Evolutionary conservation across 768 basidiomycete species (phyloP), one percentile per base, ranked within the genome.

Genomic region (Amanita subjunquillea): DNA sequence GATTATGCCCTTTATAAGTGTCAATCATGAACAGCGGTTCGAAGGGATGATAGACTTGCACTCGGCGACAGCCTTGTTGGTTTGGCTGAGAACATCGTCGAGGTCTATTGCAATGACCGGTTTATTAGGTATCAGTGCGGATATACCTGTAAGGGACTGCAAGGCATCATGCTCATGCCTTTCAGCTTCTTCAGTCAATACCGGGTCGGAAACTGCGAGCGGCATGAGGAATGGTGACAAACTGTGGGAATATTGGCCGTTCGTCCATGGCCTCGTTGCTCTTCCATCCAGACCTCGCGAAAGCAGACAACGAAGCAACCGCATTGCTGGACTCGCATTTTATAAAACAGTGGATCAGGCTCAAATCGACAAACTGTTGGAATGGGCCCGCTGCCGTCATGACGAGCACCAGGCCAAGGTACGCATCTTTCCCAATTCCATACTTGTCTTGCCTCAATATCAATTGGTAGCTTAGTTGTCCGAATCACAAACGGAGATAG

Each of bases 61-160:
- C 36, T 77, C 59, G 13, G 77, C 75, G 17, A 85, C 71, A 22
- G 66, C 64, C 37, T 65, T 55, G 62, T 86, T 87, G n/a, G 83
- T 87, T 60, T 74, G 63, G 55, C 78, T 70, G 52, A 86, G 66
- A 36, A 86, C 84, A 66, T 86, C 85, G 55, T 86, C 83, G 51
- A 85, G 58, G 63, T 86, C 84, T 38, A 84, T 66, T 3, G 82
- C 79, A 59, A 86, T 78, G 47, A 82, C 61, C 25, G 72, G 73
- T 51, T 60, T 63, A 30, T 6, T 52, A 6, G 60, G 56, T 6
- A 59, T 53, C 15, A 65, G 61, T n/a, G 65, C 55, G 62, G 57
- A 30, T 41, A 22, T 48, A 29, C n/a, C 37, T 48, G 38, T 6
- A 27, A 62, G 51, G 15, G 56, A 37, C 27, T 58, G 56, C 23